Percentiles rank a stretch among this genome's conserved stretches.
Evolutionary conservation across 140 eudicot species (phyloP).

Genomic region (Cichorium intybus): DNA sequence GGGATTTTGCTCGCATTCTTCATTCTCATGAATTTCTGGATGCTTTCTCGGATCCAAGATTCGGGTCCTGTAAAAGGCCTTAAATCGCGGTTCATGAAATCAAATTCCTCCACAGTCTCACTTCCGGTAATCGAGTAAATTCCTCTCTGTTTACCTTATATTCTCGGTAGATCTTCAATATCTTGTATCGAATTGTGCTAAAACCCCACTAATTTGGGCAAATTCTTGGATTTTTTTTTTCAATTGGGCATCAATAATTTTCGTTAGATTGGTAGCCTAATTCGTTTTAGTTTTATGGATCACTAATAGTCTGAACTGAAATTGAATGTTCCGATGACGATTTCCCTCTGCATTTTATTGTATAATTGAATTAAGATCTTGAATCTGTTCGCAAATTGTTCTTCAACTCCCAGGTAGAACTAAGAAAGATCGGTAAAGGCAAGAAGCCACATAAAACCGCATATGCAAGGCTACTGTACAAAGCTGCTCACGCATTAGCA

Average conservation of each 20-base stretch:
- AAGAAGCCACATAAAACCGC: constrained; percentile 78
- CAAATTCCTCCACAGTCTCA: constrained; percentile 39
- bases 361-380: not conserved
- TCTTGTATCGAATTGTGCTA: not conserved
- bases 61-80: constrained; percentile 38
- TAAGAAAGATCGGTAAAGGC: constrained; percentile 59
- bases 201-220: constrained; percentile 1
- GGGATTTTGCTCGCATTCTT: constrained; percentile 49
- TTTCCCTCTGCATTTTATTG: not conserved
- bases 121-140: constrained; percentile 41
- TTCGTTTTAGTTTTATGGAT: not conserved
- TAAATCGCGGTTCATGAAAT: constrained; percentile 39
- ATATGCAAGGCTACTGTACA: constrained; percentile 73
- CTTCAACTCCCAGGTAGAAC: constrained; percentile 53
- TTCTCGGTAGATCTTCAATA: not conserved
- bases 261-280: not conserved
- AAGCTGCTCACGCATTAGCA: constrained; percentile 98
- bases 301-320: constrained; percentile 1
- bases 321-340: not conserved
- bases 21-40: constrained; percentile 67
- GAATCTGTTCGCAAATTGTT: not conserved
- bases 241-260: not conserved
- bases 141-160: not conserved
- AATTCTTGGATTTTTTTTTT: not conserved
- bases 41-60: constrained; percentile 73